Evolutionary conservation across 148 eudicot genomes (phyloP), one percentile per base, ranked within the genome.

Genomic region (Arbutus unedo): DNA sequence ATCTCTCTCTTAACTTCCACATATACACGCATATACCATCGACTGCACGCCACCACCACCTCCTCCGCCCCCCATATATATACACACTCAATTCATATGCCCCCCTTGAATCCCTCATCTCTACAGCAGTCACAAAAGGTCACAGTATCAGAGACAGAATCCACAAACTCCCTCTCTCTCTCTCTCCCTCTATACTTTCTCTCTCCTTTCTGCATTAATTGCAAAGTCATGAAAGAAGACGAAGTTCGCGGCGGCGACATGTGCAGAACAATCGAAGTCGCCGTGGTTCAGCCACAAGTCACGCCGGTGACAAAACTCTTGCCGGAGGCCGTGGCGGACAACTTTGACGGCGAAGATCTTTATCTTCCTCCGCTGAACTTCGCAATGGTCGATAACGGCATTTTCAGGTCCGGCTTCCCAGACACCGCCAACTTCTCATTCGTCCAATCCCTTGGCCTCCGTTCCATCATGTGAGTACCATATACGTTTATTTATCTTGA

Each of bases 331-430:
- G 70, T 8, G 47, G 83, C 82, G 3, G 57, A 83, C 3, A 57
- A 16, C 73, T 31, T 31, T 31, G 60, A 8, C 19, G 90, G 75
- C 2, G 90, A 91, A 14, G 87, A 85, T 14, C 85, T 90, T 54
- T 87, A 80, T 44, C 76, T 88, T 64, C 98, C 98, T 54, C 98
- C 98, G 1, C 82, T 96, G 59, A 96, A 96, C 87, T 96, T 96
- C 75, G 47, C 98, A 0, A 81, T 91, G 91, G 98, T 94, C 13
- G 98, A 96, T 64, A 86, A 93, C 78, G 98, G 97, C 85, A 87
- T 96, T 57, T 96, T 88, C 79, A 89, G 98, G 41, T 96, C 98
- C 11, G 98, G 98, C 5, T 96, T 94, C 73, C 98, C 98, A 0
- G 93, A 94, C 67, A 66, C 81, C 15, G 79, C 91, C 59, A 94